Evolutionary conservation across 2,329 filamentous ascomycete species (phyloP).

Genomic region (Emmonsiellopsis sp.): DNA sequence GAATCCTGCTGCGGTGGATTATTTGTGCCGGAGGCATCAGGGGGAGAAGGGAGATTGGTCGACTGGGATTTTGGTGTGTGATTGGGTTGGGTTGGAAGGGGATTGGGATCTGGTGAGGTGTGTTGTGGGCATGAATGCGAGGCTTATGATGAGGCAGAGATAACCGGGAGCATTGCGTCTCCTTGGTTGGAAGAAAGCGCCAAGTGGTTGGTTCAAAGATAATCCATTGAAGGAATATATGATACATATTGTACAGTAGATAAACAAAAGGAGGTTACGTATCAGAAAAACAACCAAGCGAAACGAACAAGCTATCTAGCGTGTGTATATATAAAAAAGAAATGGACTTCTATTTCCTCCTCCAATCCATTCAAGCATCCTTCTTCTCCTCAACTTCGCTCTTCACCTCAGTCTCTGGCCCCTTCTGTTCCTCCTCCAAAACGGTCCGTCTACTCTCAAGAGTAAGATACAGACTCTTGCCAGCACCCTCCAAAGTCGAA

Average conservation of each 20-base stretch:
- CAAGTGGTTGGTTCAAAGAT: background rate
- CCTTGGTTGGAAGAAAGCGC: background rate
- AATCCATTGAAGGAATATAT: slow-evolving; percentile 4
- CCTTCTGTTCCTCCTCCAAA: slow-evolving; percentile 60
- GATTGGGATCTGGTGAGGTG: slow-evolving; percentile 87
- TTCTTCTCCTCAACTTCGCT: background rate
- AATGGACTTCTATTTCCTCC: background rate
- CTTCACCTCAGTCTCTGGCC: slow-evolving; percentile 23
- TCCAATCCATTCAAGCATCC: background rate
- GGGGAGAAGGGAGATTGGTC: slow-evolving; percentile 57
- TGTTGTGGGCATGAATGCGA: slow-evolving; percentile 86
- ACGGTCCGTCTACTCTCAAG: slow-evolving; percentile 73
- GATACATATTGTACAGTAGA: slow-evolving; percentile 7
- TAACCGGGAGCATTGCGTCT: background rate
- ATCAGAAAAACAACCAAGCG: background rate
- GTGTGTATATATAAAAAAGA: background rate
- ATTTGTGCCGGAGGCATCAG: slow-evolving; percentile 47
- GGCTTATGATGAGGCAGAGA: slow-evolving; percentile 30
- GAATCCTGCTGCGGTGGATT: slow-evolving; percentile 64
- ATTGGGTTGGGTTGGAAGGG: slow-evolving; percentile 79
- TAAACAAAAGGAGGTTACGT: background rate
- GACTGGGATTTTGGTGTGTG: slow-evolving; percentile 82
- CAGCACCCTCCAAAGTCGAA: slow-evolving; percentile 66
- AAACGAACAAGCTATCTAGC: background rate
- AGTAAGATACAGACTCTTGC: slow-evolving; percentile 77